Conservation (phyloP, 129 eudicot species). For the carrot (Daucus carota) region DNA sequence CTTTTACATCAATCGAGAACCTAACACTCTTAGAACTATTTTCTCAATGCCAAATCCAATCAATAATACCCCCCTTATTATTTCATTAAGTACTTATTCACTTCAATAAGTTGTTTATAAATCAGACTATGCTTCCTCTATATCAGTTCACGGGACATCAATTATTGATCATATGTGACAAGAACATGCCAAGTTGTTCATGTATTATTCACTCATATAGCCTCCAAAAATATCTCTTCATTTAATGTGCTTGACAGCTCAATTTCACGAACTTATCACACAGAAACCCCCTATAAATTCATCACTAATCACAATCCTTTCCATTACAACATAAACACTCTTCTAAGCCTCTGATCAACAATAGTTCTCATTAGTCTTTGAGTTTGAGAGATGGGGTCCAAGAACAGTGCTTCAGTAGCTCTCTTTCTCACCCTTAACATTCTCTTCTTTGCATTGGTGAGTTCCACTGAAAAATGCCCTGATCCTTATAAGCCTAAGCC, state of each 20-base stretch:
- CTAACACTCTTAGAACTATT: too few relatives aligned
- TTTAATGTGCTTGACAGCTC: not conserved
- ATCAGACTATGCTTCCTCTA: not conserved
- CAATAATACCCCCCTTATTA: too few relatives aligned
- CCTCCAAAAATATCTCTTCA: not conserved
- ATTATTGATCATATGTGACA: not conserved
- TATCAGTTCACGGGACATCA: not conserved
- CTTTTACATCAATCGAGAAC: too few relatives aligned
- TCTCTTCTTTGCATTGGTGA: conserved; percentile 4
- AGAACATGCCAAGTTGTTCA: not conserved
- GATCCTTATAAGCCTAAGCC: not conserved
- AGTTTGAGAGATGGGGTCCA: not conserved
- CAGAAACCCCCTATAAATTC: not conserved
- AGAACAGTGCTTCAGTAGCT: conserved; percentile 7
- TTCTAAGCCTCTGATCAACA: not conserved
- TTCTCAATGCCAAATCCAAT: too few relatives aligned
- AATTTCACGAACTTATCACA: not conserved
- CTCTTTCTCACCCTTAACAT: conserved; percentile 3
- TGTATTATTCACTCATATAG: not conserved
- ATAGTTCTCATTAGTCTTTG: not conserved
- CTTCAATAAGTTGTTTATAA: too few relatives aligned
- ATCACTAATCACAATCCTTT: not conserved
- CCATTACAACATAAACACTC: not conserved
- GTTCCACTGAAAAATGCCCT: not conserved
- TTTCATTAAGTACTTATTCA: too few relatives aligned